phyloP scores from a whole-genome alignment of 2,329 filamentous ascomycete genomes.

The Cladosporium colombiae region DNA sequence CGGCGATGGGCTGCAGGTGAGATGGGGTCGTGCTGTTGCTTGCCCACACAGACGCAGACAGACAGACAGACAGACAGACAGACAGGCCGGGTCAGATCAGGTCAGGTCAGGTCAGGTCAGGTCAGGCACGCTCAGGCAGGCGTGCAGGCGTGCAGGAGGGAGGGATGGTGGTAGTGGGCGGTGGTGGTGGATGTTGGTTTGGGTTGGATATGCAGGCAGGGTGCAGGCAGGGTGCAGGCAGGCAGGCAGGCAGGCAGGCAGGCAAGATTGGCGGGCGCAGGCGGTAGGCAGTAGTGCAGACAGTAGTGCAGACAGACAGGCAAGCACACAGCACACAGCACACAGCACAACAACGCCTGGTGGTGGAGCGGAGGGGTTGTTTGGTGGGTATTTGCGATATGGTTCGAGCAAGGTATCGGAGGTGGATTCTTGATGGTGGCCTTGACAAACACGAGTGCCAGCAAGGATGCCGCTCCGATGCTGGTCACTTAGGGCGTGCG shows the following conservation, averaged over 20 bases:
- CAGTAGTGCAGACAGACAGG: not conserved
- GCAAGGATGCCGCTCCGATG: not conserved
- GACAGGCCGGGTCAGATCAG: not conserved
- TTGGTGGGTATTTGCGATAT: not conserved
- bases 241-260: not conserved
- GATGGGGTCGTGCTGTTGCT: not conserved
- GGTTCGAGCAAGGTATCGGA: not conserved
- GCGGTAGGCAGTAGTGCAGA: not conserved
- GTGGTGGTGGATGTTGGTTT: not conserved
- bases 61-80: not conserved
- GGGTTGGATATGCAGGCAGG: not conserved
- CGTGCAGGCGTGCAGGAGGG: not conserved
- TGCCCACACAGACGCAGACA: not conserved
- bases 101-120: not conserved
- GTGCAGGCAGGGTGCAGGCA: not conserved
- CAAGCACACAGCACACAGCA: not conserved
- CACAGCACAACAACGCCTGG: too few relatives aligned
- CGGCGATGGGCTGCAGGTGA: slow-evolving; percentile 2
- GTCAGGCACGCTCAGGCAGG: slow-evolving; percentile 8
- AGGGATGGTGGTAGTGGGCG: not conserved
- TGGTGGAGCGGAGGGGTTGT: not conserved
- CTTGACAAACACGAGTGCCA: not conserved
- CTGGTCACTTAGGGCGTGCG: not conserved
- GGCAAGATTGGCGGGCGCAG: not conserved
- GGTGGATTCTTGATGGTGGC: not conserved